Evolutionary conservation across 2,329 filamentous ascomycete species (phyloP).

Genomic region (Scedosporium minutisporum): DNA sequence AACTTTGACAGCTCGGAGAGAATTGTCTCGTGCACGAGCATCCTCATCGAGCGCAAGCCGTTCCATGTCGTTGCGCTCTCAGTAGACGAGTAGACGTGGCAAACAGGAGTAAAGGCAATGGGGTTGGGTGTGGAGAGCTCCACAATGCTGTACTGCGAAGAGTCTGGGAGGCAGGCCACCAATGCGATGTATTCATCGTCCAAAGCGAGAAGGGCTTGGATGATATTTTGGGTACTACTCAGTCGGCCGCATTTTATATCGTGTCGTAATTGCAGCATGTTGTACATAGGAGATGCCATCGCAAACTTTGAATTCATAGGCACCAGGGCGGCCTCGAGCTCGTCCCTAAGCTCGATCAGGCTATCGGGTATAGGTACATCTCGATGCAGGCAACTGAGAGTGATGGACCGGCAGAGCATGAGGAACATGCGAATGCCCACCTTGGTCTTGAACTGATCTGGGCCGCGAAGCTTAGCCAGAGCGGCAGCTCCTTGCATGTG

Average conservation of each 20-base stretch:
- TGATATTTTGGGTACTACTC: slow-evolving; percentile 22
- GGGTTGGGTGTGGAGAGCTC: slow-evolving; percentile 27
- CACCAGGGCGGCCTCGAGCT: slow-evolving; percentile 27
- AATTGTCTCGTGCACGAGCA: slow-evolving; percentile 38
- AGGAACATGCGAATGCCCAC: slow-evolving; percentile 42
- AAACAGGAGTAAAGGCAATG: slow-evolving; percentile 29
- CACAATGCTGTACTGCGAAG: slow-evolving; percentile 32
- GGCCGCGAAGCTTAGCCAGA: slow-evolving; percentile 39
- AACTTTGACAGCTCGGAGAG: slow-evolving; percentile 30
- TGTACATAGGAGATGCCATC: slow-evolving; percentile 34
- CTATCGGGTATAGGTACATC: slow-evolving; percentile 37
- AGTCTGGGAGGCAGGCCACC: slow-evolving; percentile 25
- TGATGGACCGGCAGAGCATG: slow-evolving; percentile 40
- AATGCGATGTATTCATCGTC: slow-evolving; percentile 33
- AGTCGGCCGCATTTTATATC: slow-evolving; percentile 32
- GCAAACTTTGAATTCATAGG: slow-evolving; percentile 29
- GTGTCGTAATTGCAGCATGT: slow-evolving; percentile 35
- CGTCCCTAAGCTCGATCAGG: slow-evolving; percentile 34
- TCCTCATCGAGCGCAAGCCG: slow-evolving; percentile 32
- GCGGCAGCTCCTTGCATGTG: slow-evolving; percentile 44
- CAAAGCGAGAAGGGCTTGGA: slow-evolving; percentile 26
- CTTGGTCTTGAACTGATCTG: slow-evolving; percentile 32
- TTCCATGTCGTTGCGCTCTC: slow-evolving; percentile 38
- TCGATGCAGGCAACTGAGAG: slow-evolving; percentile 42
- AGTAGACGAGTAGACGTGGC: slow-evolving; percentile 37